Conservation (phyloP, 306 rosid species). For the Acacia confusa region DNA sequence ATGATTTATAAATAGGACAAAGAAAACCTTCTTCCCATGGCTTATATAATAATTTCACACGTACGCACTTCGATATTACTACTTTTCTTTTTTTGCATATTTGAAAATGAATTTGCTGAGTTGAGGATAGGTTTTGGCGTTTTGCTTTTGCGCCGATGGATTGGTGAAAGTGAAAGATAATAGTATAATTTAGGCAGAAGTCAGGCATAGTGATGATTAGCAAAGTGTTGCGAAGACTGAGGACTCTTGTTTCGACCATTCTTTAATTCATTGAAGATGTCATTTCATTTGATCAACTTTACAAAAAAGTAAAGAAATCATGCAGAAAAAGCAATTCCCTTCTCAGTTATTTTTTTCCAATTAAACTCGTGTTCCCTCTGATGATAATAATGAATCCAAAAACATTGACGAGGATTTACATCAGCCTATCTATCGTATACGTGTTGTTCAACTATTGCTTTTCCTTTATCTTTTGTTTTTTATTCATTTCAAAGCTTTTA, state of each 20-base stretch:
- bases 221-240: not conserved
- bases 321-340: slow-evolving; percentile 34
- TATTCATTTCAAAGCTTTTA: slow-evolving; percentile 31
- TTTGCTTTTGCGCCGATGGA: not conserved
- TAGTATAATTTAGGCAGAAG: not conserved
- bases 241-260: slow-evolving; percentile 11
- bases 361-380: not conserved
- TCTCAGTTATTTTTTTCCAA: not conserved
- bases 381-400: slow-evolving; percentile 37
- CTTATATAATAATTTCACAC: not conserved
- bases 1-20: too few relatives aligned
- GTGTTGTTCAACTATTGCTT: slow-evolving; percentile 38
- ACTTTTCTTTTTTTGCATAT: not conserved
- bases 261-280: slow-evolving; percentile 22
- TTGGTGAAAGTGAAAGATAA: not conserved
- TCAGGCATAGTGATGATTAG: not conserved
- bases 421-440: not conserved
- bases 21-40: too few relatives aligned
- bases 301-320: slow-evolving; percentile 39
- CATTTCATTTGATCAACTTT: slow-evolving; percentile 36
- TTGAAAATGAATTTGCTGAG: not conserved
- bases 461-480: slow-evolving; percentile 7
- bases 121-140: not conserved
- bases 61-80: not conserved
- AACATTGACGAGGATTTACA: slow-evolving; percentile 19